phyloP scores from a whole-genome alignment of 1,284 basidiomycete genomes.

The Trametes sp. region DNA sequence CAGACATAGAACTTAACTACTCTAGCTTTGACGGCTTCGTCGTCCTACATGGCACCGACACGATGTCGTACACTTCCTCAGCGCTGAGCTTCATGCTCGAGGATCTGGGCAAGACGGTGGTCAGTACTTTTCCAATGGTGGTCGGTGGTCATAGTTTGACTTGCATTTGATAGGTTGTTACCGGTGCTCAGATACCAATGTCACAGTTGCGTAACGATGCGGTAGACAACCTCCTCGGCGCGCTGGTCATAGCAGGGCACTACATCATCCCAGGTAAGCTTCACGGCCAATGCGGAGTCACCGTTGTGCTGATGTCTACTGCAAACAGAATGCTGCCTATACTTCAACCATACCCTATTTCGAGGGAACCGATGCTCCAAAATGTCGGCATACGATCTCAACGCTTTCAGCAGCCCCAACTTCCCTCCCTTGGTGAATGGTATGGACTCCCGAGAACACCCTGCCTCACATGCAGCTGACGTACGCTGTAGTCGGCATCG shows the following conservation, averaged over 20 bases:
- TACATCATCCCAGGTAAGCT: slow-evolving; percentile 85
- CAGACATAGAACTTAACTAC: slow-evolving; percentile 93
- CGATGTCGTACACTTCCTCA: slow-evolving; percentile 90
- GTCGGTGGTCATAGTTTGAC: neutral
- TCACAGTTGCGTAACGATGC: slow-evolving; percentile 91
- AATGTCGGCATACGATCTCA: slow-evolving; percentile 84
- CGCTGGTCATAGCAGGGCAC: slow-evolving; percentile 87
- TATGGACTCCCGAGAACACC: slow-evolving; percentile 39
- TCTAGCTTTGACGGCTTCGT: slow-evolving; percentile 87
- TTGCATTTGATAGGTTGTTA: slow-evolving; percentile 66
- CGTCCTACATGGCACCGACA: slow-evolving; percentile 92
- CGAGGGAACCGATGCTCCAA: slow-evolving; percentile 91
- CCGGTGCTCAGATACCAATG: slow-evolving; percentile 92
- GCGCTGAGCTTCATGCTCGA: slow-evolving; percentile 91
- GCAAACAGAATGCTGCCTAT: slow-evolving; percentile 76
- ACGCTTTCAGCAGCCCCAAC: slow-evolving; percentile 89
- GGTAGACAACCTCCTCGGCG: slow-evolving; percentile 88
- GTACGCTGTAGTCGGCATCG: slow-evolving; percentile 76
- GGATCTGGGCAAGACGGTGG: slow-evolving; percentile 89
- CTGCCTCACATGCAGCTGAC: neutral
- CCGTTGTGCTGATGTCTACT: neutral
- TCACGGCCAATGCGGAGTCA: neutral
- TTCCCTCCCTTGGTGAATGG: slow-evolving; percentile 87
- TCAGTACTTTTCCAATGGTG: slow-evolving; percentile 42
- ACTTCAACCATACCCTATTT: slow-evolving; percentile 89